Evolutionary conservation across 202 grass and related monocot species (phyloP), one percentile per base, ranked within the genome.

Genomic region (Dendrocalamus latiflorus): DNA sequence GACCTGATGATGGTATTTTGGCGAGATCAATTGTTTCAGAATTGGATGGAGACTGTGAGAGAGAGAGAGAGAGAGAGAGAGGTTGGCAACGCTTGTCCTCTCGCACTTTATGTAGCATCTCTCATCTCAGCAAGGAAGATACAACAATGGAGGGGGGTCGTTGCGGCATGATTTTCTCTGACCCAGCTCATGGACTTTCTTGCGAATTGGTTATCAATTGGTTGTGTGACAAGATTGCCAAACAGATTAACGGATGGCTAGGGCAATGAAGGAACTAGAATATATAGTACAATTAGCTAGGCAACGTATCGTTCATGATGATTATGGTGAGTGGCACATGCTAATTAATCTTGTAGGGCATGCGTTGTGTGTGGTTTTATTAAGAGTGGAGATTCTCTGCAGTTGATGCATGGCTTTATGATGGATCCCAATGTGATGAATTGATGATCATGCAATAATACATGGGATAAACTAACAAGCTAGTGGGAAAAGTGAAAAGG

Each of bases 361-460:
- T 41, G 69, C 20, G 8, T 26, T 2, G 17, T 61, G 5, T 5
- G 5, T 14, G 4, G 20, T 34, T 47, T n/a, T n/a, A n/a, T 2
- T 25, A 33, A 14, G 30, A 65, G 5, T 15, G 10, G 37, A 59
- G 86, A 88, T 88, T 72, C 79, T 83, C 58, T 83, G 16, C 58
- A 42, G 65, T 14, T 57, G 75, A n/a, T n/a, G n/a, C n/a, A 84
- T 88, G 22, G 61, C 59, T 84, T 88, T 84, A 41, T 36, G 43
- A 88, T 74, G 68, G 43, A 88, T 88, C 81, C 75, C 60, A 72
- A 79, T 74, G 74, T 38, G 77, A 62, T 70, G 4, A 48, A 5
- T 34, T 86, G 68, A 80, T 67, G 68, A n/a, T n/a, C n/a, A n/a
- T 77, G 68, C 8, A 10, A 14, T n/a, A 30, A 38, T 16, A 10